Evolutionary conservation across 176 grass and related monocot genomes (phyloP).

Genomic region (Rhipidocladum racemiflorum): DNA sequence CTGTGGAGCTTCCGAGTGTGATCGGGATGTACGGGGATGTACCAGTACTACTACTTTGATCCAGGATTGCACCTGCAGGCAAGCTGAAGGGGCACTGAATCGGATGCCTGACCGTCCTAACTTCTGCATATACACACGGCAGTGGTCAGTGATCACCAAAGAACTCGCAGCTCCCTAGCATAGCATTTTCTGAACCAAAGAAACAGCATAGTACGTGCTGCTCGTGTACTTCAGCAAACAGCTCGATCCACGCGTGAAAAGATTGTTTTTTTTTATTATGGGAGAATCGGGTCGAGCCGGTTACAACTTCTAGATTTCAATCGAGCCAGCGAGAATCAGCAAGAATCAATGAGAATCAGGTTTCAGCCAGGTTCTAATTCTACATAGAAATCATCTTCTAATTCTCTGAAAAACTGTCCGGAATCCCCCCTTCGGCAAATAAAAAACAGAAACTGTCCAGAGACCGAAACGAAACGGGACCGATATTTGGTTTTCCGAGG

Average conservation of each 20-base stretch:
- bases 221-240: not conserved
- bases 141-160: not conserved
- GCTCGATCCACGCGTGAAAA: not conserved
- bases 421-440: too few species aligned
- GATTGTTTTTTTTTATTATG: too few species aligned
- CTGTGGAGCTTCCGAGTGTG: constrained; percentile 2
- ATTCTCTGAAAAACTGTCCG: too few species aligned
- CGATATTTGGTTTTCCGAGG: constrained; percentile 39
- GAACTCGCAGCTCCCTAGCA: not conserved
- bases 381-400: too few species aligned
- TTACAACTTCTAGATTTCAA: too few species aligned
- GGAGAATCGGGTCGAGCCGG: too few species aligned
- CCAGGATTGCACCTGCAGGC: constrained; percentile 50
- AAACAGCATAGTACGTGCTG: not conserved
- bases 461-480: too few species aligned
- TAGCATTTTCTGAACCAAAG: not conserved
- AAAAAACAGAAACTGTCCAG: too few species aligned
- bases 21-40: constrained; percentile 32
- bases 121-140: constrained; percentile 6
- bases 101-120: constrained; percentile 50
- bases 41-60: not conserved
- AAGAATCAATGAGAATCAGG: too few species aligned
- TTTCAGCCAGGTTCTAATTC: too few species aligned
- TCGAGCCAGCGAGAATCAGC: too few species aligned
- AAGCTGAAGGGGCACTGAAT: constrained; percentile 62